Conservation (phyloP, 2,329 filamentous ascomycete species). For the Ophiocordyceps robertsii region DNA sequence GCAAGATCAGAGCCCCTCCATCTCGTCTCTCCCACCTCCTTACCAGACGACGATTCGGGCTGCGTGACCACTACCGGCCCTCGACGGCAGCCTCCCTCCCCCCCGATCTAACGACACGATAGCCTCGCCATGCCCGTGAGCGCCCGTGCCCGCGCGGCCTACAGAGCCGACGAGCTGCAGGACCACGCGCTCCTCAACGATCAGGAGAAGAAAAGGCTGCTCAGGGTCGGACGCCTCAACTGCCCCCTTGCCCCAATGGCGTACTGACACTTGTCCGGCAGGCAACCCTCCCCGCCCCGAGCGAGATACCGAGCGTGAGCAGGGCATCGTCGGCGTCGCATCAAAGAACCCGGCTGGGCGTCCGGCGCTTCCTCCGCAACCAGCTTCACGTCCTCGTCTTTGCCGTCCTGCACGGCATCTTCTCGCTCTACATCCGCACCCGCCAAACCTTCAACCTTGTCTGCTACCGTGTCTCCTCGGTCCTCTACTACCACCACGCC, state of each 20-base stretch:
- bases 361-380: conserved; percentile 46
- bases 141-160: conserved; percentile 21
- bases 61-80: too few relatives aligned
- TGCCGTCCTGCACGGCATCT: conserved; percentile 62
- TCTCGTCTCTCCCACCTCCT: neutral
- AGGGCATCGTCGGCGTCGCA: conserved; percentile 11
- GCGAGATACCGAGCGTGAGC: conserved; percentile 15
- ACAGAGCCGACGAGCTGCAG: conserved; percentile 24
- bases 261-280: neutral
- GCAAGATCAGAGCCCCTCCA: neutral
- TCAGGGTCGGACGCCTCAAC: conserved; percentile 15
- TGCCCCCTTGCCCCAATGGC: neutral
- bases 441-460: conserved; percentile 70
- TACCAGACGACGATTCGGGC: neutral
- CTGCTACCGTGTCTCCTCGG: conserved; percentile 61
- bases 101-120: neutral
- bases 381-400: conserved; percentile 57
- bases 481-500: conserved; percentile 90
- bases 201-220: conserved; percentile 21
- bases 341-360: conserved; percentile 32
- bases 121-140: conserved; percentile 19
- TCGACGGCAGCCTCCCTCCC: neutral
- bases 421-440: conserved; percentile 76
- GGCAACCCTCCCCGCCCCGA: conserved; percentile 23
- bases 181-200: conserved; percentile 20